Evolutionary conservation across 108 stramenopile species (phyloP).

Genomic region (Parmales sp.): DNA sequence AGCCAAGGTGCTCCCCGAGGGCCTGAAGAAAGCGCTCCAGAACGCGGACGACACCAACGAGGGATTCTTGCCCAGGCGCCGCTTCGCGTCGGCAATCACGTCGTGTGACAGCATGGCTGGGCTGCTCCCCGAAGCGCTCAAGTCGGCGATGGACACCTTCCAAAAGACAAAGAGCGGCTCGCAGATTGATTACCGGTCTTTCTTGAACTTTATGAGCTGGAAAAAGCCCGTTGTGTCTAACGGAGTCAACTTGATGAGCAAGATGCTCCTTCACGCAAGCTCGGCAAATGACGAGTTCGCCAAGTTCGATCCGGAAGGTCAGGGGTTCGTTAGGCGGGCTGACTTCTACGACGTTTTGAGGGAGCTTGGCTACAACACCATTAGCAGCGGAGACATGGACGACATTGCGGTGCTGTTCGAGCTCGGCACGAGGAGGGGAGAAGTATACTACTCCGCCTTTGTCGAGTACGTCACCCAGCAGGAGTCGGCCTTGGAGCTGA

Average conservation of each 20-base stretch:
- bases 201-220: constrained; percentile 9
- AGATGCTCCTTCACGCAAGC: not conserved
- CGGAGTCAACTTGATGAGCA: not conserved
- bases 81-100: not conserved
- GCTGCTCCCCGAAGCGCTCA: not conserved
- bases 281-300: not conserved
- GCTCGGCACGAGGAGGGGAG: not conserved
- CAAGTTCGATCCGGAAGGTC: constrained; percentile 2
- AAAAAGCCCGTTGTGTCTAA: not conserved
- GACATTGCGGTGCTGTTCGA: not conserved
- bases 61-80: not conserved
- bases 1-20: constrained; percentile 8
- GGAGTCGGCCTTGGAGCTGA: not conserved
- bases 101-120: not conserved
- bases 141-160: not conserved
- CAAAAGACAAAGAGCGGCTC: not conserved
- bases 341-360: not conserved
- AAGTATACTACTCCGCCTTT: constrained; percentile 10
- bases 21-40: constrained; percentile 5
- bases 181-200: constrained; percentile 13
- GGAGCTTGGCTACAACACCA: constrained; percentile 4
- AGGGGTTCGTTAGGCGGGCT: not conserved
- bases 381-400: constrained; percentile 12
- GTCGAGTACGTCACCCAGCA: constrained; percentile 4
- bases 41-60: constrained; percentile 11